Evolutionary conservation across 2,329 filamentous ascomycete species (phyloP), one percentile per base, ranked within the genome.

Genomic region (Arthrobotrys megalospora): DNA sequence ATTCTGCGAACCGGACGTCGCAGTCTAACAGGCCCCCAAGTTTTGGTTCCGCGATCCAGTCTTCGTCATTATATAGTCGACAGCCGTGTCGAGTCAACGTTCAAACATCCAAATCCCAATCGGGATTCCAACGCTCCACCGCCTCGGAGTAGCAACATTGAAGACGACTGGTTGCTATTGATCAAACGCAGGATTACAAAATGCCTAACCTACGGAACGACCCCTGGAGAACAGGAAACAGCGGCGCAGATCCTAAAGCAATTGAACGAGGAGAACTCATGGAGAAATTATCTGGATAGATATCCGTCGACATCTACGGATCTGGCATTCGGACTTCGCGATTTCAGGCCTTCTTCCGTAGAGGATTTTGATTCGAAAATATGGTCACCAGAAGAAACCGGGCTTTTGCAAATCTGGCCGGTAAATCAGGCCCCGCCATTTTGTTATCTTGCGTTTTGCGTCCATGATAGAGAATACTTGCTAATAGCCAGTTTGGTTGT

Each of bases 201-300:
- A 32, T 63, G 53, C 21, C n/a, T 71, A 28, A 43, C 19, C 16
- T 45, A 71, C 34, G 67, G 67, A 19, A 55, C 53, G 21, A 38
- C 55, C 4, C 55, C 67, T 12, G 43, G 24, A 8, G 67, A 71
- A 5, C 67, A 71, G 38, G n/a, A 50, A 11, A 10, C n/a, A 14
- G 67, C 67, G 3, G 47, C 55, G 36, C 14, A 45, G 55, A n/a
- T 71, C 34, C 34, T 71, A 3, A 63, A 52, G 19, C 21, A 63
- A 53, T 53, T 71, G 32, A 71, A 71, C 38, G 8, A 19, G 11
- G 67, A 53, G 36, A 43, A 16, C 7, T 1, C 6, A 6, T 71
- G 67, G 67, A 34, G 47, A 38, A n/a, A 8, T 5, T 58, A 47
- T 48, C 11, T 48, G 36, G 41, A 32, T 24, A 28, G 24, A 24